These are phyloP conservation scores for Podaxis sp. DNA, from an alignment of 768 basidiomycete genomes.

Conservation along the genomic window DNA sequence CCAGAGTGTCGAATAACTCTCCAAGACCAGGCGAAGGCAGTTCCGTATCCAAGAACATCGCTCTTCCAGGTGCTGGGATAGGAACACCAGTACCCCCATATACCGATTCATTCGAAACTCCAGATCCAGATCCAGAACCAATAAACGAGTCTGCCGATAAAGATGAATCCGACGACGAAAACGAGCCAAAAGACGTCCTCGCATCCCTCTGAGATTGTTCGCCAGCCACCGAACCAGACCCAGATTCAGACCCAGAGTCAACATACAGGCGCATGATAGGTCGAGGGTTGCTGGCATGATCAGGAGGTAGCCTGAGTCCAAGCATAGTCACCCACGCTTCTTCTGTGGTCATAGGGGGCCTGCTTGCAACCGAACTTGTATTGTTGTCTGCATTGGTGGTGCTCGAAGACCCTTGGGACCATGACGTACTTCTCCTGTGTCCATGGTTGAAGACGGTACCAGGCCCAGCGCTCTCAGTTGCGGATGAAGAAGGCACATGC, in stretches of 20 bases:
- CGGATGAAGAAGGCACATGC: neutral
- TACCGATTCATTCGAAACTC: neutral
- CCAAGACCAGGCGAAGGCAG: slow-evolving; percentile 14
- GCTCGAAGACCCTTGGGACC: neutral
- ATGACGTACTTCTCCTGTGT: slow-evolving; percentile 4
- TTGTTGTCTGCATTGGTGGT: neutral
- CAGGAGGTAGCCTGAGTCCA: neutral
- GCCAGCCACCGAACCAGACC: neutral
- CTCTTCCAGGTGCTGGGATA: neutral
- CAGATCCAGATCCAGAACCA: slow-evolving; percentile 2
- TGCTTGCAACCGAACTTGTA: neutral
- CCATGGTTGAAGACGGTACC: neutral
- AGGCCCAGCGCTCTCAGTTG: neutral
- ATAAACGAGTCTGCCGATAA: slow-evolving; percentile 4
- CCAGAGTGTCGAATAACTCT: slow-evolving; percentile 6
- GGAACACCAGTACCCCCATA: neutral
- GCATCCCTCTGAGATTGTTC: neutral
- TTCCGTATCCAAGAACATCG: slow-evolving; percentile 14
- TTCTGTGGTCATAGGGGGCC: neutral
- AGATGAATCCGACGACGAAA: slow-evolving; percentile 10
- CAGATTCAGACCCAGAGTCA: neutral
- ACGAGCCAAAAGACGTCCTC: slow-evolving; percentile 7
- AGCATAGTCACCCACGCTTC: neutral
- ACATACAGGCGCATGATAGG: neutral
- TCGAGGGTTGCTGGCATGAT: neutral